These are phyloP conservation scores for Bryoerythrophyllum caledonicum DNA, from an alignment of 225 moss, liverwort and hornwort species.

Conservation along the genomic window DNA sequence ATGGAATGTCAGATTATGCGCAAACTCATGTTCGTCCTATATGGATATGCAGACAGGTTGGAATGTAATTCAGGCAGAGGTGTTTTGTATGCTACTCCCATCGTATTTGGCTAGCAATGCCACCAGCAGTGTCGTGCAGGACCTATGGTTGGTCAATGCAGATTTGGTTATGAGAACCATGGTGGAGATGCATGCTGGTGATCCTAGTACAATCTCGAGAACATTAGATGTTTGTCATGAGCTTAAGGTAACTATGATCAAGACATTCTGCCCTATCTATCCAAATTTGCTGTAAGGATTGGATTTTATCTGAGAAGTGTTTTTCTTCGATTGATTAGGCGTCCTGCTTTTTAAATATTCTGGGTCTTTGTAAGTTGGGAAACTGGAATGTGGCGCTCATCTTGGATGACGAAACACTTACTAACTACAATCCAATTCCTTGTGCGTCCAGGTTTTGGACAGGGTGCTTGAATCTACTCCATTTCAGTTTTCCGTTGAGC, in stretches of 20 bases:
- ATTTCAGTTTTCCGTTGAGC: conserved; percentile 85
- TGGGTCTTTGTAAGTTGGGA: conserved; percentile 12
- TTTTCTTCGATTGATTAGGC: not conserved
- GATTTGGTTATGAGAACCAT: conserved; percentile 70
- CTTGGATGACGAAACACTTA: conserved; percentile 3
- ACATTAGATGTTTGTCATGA: conserved; percentile 85
- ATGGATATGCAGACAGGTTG: conserved; percentile 49
- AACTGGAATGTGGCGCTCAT: conserved; percentile 8
- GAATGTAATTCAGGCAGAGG: conserved; percentile 57
- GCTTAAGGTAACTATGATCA: conserved; percentile 58
- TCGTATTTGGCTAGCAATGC: conserved; percentile 61
- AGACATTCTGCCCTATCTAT: not conserved
- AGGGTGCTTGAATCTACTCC: conserved; percentile 83
- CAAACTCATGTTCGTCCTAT: conserved; percentile 2
- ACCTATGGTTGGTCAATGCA: conserved; percentile 78
- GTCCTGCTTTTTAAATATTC: conserved; percentile 13
- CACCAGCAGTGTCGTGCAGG: conserved; percentile 59
- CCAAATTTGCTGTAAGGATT: not conserved
- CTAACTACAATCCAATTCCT: conserved; percentile 16
- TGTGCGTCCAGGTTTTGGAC: conserved; percentile 50
- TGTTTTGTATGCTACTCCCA: conserved; percentile 56
- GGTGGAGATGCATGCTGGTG: conserved; percentile 80
- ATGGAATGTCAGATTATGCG: not conserved
- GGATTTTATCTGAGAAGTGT: not conserved
- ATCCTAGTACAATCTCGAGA: conserved; percentile 72